Conservation (phyloP, 805 yeast species). For the Zygoascus tannicola region DNA sequence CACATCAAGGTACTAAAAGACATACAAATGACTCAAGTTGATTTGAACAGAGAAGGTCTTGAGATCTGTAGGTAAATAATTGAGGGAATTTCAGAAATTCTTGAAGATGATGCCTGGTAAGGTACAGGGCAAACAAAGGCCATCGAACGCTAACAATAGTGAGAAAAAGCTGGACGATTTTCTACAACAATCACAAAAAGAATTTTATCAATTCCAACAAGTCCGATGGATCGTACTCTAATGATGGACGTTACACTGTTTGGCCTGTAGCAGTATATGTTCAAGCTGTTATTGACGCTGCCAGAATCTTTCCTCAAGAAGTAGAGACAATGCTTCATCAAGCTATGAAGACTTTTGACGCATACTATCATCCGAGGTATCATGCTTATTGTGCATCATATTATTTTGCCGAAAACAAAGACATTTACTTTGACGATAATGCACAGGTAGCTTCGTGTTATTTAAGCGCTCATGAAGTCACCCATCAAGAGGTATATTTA, state of each 20-base stretch:
- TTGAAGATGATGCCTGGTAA: too few species aligned
- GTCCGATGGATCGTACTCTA: conserved; percentile 40
- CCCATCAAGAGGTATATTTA: conserved; percentile 44
- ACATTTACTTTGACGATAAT: conserved; percentile 62
- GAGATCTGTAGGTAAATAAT: conserved; percentile 13
- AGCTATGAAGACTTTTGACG: conserved; percentile 40
- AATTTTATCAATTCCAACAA: conserved; percentile 22
- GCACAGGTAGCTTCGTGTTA: conserved; percentile 64
- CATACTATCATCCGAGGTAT: conserved; percentile 40
- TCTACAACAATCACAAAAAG: conserved; percentile 21
- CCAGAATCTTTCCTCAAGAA: conserved; percentile 41
- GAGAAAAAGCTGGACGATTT: conserved; percentile 16
- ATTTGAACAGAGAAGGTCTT: conserved; percentile 24
- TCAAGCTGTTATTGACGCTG: conserved; percentile 61
- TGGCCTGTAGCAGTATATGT: conserved; percentile 62
- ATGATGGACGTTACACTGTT: conserved; percentile 44
- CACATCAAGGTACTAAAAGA: too few species aligned
- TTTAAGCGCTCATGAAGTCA: conserved; percentile 58
- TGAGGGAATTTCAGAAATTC: too few species aligned
- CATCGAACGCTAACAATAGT: too few species aligned
- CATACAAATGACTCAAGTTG: not conserved
- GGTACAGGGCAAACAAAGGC: too few species aligned
- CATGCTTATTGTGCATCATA: conserved; percentile 61
- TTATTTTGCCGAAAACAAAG: conserved; percentile 48
- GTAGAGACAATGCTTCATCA: conserved; percentile 45